Evolutionary conservation across 352 stramenopile genomes (phyloP), one percentile per base, ranked within the genome.

Genomic region (Halophytophthora batemanensis): DNA sequence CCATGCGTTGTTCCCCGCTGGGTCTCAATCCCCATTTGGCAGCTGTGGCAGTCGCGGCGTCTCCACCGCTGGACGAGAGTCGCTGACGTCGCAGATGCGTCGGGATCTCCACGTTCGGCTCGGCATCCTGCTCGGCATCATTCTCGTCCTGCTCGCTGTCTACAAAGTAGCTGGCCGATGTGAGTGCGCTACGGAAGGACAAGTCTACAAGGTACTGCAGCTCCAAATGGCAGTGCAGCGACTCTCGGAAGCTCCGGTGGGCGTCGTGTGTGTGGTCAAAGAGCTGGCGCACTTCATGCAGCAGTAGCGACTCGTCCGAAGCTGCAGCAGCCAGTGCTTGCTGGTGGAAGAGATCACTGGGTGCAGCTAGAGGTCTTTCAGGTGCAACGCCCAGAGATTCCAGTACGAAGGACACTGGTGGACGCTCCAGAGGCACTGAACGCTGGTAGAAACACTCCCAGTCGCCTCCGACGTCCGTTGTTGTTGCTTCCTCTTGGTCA

Each of bases 261-360:
- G 65, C 59, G 18, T 86, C 74, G 55, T 87, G 67, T 15, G 77
- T 86, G 50, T 79, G 66, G 50, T 86, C 72, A 44, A 80, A 91
- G 3, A 91, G 45, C 51, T 81, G 66, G 3, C 68, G 70, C 2
- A 91, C 81, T 45, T 89, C 69, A 0, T 74, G 63, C n/a, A 87
- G 63, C 50, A 91, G 57, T 7, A 84, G 31, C 6, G 77, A 66
- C 8, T 88, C 78, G 44, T 82, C 71, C 1, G 40, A 68, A 5
- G 65, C 66, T 12, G 69, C 66, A 0, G 70, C 71, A n/a, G 64
- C 56, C 4, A 80, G 45, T 17, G 72, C 36, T 45, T 83, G 65
- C 14, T 87, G 76, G 42, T 87, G 71, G 43, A 86, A 89, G 28
- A 90, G 68, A 51, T 88, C 74, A 41, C 64, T 87, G 17, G 77